Evolutionary conservation across 1,284 basidiomycete species (phyloP).

Genomic region (Cryptococcus neoformans): DNA sequence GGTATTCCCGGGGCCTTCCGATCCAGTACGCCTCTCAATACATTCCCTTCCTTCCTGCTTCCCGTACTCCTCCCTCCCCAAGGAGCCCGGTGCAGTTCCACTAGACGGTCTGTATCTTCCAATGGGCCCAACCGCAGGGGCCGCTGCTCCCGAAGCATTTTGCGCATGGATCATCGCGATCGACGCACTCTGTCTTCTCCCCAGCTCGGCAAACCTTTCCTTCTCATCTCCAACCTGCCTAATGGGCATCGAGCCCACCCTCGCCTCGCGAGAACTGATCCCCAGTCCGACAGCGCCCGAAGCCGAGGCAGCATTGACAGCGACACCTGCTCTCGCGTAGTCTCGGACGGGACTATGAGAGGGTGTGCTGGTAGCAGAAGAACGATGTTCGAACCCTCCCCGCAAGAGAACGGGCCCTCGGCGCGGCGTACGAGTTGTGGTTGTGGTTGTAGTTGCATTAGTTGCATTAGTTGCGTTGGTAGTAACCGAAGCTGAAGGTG

Average conservation of each 20-base stretch:
- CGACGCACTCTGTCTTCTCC: neutral
- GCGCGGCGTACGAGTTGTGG: constrained; percentile 1
- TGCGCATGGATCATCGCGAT: neutral
- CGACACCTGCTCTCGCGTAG: neutral
- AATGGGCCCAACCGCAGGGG: neutral
- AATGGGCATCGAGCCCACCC: neutral
- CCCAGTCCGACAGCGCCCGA: constrained; percentile 5
- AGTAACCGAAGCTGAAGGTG: constrained; percentile 16
- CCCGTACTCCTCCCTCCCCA: constrained; percentile 4
- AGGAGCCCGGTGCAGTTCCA: constrained; percentile 10
- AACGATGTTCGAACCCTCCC: constrained; percentile 41
- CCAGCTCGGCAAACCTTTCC: neutral
- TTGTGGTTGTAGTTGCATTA: neutral
- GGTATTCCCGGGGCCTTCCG: too few relatives aligned
- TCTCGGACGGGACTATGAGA: constrained; percentile 27
- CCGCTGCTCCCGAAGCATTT: neutral
- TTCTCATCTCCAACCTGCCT: neutral
- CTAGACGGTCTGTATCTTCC: neutral
- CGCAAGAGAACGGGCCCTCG: constrained; percentile 45
- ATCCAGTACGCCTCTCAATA: too few relatives aligned
- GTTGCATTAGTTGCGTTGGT: constrained; percentile 6
- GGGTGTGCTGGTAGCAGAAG: constrained; percentile 14
- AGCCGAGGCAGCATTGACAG: neutral
- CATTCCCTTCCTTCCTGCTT: too few relatives aligned
- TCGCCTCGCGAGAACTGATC: neutral